Conservation (phyloP, 192 early-diverging fungal species). For the Linnemannia schmuckeri region DNA sequence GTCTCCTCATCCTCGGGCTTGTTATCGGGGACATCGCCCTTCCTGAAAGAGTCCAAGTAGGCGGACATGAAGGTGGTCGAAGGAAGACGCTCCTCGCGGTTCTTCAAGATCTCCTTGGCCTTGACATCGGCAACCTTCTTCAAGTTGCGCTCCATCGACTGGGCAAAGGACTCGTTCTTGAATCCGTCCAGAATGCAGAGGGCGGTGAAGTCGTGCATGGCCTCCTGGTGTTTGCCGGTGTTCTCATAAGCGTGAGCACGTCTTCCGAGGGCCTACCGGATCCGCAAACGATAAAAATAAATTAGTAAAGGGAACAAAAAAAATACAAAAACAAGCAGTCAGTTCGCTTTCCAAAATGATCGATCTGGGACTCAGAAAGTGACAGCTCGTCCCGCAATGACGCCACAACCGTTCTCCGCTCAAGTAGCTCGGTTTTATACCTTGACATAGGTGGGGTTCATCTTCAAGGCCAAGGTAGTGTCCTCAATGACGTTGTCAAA, state of each 20-base stretch:
- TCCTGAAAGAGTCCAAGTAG: constrained; percentile 93
- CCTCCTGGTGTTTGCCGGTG: constrained; percentile 61
- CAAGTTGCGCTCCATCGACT: constrained; percentile 89
- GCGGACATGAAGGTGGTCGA: constrained; percentile 92
- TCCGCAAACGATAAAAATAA: not conserved
- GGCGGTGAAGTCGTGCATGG: constrained; percentile 86
- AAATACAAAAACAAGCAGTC: not conserved
- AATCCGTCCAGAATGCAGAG: constrained; percentile 96
- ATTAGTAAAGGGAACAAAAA: constrained; percentile 53
- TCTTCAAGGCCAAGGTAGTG: constrained; percentile 83
- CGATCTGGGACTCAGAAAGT: not conserved
- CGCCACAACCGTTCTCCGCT: not conserved
- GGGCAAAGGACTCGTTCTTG: constrained; percentile 84
- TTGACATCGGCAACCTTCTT: constrained; percentile 84
- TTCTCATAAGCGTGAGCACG: constrained; percentile 72
- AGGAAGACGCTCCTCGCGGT: constrained; percentile 79
- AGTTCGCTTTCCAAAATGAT: not conserved
- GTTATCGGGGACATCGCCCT: constrained; percentile 35
- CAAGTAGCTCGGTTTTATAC: constrained; percentile 46
- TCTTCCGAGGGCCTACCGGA: constrained; percentile 59
- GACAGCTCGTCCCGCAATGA: not conserved
- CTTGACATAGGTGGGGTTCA: constrained; percentile 93
- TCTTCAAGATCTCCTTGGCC: constrained; percentile 79
- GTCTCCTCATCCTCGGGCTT: constrained; percentile 43
- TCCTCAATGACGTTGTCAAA: constrained; percentile 86